Evolutionary conservation across 140 eudicot species (phyloP).

Genomic region (Bidens hawaiensis): DNA sequence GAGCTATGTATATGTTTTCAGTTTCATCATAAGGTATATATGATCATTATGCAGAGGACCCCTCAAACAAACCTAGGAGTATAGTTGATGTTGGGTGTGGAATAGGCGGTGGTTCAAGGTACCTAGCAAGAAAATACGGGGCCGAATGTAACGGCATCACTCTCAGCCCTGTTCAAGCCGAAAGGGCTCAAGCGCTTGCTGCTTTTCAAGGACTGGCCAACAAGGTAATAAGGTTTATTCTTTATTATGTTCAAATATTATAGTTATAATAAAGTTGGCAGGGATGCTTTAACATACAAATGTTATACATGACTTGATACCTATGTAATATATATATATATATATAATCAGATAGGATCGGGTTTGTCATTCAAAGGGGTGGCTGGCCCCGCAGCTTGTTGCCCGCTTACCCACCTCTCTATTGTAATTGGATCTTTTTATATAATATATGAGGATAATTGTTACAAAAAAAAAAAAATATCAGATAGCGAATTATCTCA

Average conservation of each 20-base stretch:
- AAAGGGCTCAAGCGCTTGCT: conserved; percentile 84
- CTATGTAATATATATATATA: too few relatives aligned
- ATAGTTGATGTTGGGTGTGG: too few relatives aligned
- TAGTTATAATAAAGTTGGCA: neutral
- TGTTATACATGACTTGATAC: neutral
- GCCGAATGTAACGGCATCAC: conserved; percentile 75
- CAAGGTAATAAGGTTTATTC: conserved; percentile 39
- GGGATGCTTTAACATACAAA: too few relatives aligned
- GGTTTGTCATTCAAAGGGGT: too few relatives aligned
- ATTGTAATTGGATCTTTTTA: too few relatives aligned
- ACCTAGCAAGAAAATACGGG: conserved; percentile 67
- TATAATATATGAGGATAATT: too few relatives aligned
- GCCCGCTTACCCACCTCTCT: too few relatives aligned
- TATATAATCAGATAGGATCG: too few relatives aligned
- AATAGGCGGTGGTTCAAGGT: conserved; percentile 81
- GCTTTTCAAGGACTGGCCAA: conserved; percentile 65
- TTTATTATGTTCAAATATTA: neutral
- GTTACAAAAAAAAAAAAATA: too few relatives aligned
- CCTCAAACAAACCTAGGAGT: conserved; percentile 54
- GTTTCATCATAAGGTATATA: neutral
- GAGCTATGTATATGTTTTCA: neutral
- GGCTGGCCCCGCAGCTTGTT: too few relatives aligned
- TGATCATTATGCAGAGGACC: conserved; percentile 45
- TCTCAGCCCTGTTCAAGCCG: too few relatives aligned
- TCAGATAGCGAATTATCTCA: neutral